Evolutionary conservation across 2,329 filamentous ascomycete genomes (phyloP).

Genomic region (Monosporascus cannonballus): DNA sequence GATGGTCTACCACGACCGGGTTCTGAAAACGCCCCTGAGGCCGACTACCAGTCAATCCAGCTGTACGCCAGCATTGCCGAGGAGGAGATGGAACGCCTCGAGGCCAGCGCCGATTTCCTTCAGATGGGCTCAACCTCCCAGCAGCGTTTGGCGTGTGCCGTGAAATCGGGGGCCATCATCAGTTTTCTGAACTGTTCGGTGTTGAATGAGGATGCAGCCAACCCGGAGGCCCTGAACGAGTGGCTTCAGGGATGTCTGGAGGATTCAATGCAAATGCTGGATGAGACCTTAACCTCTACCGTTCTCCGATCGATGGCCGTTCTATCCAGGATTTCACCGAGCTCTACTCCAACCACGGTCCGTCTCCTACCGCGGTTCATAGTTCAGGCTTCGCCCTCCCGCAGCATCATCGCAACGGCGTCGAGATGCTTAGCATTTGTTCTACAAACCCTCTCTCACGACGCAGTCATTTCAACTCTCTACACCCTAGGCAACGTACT

Average conservation of each 20-base stretch:
- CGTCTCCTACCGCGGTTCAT: constrained; percentile 80
- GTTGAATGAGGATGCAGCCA: constrained; percentile 74
- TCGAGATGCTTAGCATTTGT: constrained; percentile 81
- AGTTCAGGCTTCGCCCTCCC: constrained; percentile 70
- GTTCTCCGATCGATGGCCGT: constrained; percentile 79
- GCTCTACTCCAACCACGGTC: constrained; percentile 69
- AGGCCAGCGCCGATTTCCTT: constrained; percentile 85
- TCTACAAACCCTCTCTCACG: constrained; percentile 76
- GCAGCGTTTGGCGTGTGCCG: constrained; percentile 76
- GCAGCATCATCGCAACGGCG: constrained; percentile 65
- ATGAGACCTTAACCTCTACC: constrained; percentile 68
- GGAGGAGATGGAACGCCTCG: constrained; percentile 79
- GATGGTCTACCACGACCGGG: constrained; percentile 39
- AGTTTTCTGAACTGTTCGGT: constrained; percentile 82
- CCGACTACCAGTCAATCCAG: constrained; percentile 51
- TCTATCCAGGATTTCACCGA: constrained; percentile 67
- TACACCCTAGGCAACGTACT: constrained; percentile 96
- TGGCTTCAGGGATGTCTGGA: constrained; percentile 83
- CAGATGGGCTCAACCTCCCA: constrained; percentile 81
- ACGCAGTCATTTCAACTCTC: constrained; percentile 88
- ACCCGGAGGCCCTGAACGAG: constrained; percentile 68
- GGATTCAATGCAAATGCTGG: constrained; percentile 76
- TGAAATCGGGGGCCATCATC: constrained; percentile 76
- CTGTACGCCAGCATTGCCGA: constrained; percentile 65
- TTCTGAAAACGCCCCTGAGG: constrained; percentile 37